Evolutionary conservation across 805 yeast species (phyloP), one percentile per base, ranked within the genome.

Genomic region (Nakazawaea siamensis): DNA sequence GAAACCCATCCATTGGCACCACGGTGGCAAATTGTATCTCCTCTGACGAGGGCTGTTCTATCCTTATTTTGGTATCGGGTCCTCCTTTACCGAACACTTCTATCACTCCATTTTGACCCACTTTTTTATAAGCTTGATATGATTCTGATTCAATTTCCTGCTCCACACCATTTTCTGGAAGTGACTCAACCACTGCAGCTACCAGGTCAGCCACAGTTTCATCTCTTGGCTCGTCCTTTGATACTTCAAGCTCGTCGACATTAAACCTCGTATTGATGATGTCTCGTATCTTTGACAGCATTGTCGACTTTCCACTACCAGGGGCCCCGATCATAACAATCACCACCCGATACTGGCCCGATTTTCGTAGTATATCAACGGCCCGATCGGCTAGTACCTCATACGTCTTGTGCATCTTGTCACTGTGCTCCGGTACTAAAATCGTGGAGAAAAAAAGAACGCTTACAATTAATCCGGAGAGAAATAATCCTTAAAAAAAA

Each of bases 1-100:
- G 92, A 47, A 75, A 81, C 4, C 92, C 90, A 52, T 81, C 90
- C 87, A 80, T 79, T 8, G 83, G 79, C 1, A 80, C 49, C 14
- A 64, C 61, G 41, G 64, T 62, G 1, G 76, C 75, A 43, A 60
- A 54, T 15, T 31, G 12, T 12, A 27, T 29, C 4, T 18, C 4
- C 2, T 18, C 9, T 5, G 31, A 11, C 12, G 34, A 12, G 20
- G 35, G 1, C 15, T 27, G 13, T n/a, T 11, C 16, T 14, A 37
- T 21, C 2, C 30, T 28, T 9, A 37, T 25, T 24, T 20, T 29
- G 5, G 40, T 37, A 24, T 33, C 31, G 12, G 19, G 20, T 10
- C 31, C 34, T 4, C 40, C 40, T 24, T 26, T 33, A 5, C 37
- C 40, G 17, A 13, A 20, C 11, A 37, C 20, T 16, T 31, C 33